Percentiles rank a stretch among this genome's conserved stretches.
These are phyloP conservation scores for Aurinia saxatilis DNA, from an alignment of 345 rosid genomes.

Conservation along the genomic window DNA sequence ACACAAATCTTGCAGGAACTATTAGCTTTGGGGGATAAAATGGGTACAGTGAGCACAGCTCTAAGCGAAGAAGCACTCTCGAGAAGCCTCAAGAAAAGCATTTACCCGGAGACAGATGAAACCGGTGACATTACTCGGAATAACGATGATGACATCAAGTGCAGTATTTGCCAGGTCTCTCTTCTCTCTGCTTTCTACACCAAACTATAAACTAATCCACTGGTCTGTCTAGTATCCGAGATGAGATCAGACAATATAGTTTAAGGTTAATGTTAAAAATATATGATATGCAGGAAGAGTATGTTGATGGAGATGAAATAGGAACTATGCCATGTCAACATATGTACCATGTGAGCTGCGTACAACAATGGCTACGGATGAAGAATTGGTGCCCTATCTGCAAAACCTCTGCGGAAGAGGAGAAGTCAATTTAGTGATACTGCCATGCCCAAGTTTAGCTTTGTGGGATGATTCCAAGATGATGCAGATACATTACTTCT, in stretches of 20 bases:
- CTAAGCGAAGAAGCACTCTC: constrained; percentile 73
- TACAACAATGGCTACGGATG: constrained; percentile 77
- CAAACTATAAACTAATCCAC: background rate
- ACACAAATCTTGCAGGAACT: constrained; percentile 52
- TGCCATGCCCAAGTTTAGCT: constrained; percentile 13
- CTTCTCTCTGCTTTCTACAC: background rate
- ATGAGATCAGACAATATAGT: background rate
- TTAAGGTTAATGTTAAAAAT: background rate
- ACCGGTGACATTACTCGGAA: background rate
- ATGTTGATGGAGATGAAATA: constrained; percentile 59
- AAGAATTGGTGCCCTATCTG: constrained; percentile 98
- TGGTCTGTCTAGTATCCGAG: background rate
- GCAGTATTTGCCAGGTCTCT: constrained; percentile 92
- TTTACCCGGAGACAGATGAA: constrained; percentile 35
- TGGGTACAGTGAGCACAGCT: constrained; percentile 96
- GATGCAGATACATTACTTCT: constrained; percentile 20
- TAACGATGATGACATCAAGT: constrained; percentile 46
- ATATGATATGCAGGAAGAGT: constrained; percentile 66
- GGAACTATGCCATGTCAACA: constrained; percentile 81
- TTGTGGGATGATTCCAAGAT: constrained; percentile 16
- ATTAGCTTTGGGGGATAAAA: constrained; percentile 87
- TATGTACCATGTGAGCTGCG: constrained; percentile 57
- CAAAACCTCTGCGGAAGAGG: constrained; percentile 50
- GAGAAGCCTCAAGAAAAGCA: constrained; percentile 55
- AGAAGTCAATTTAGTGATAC: constrained; percentile 9